Base-by-base conservation (phyloP, 2,329 filamentous ascomycete species). In the Fusarium pseudocircinatum region DNA sequence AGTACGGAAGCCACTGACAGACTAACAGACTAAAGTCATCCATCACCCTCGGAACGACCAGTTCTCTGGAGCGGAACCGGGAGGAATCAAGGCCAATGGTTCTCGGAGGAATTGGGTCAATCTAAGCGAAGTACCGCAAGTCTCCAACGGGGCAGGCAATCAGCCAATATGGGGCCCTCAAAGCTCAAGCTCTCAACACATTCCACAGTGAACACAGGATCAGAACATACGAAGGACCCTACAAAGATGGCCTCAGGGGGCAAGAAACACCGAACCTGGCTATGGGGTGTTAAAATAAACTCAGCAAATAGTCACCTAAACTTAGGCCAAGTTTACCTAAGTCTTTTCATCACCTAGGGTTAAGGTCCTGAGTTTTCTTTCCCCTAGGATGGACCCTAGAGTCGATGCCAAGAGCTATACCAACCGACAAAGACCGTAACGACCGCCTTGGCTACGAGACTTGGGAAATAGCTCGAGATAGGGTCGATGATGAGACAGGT, bases 141-240 rank as follows among this genome's bases (percentile, higher is more conserved):
- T 63, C 30, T n/a, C 50, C 37, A 28, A 69, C 24, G 34, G 64
- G 39, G 24, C 40, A 49, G 42, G 40, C 32, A 42, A 36, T 44
- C 32, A 54, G 54, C 56, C 57, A 63, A 50, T 50, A 53, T 28
- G 54, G 59, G 68, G 40, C 57, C 30, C 24, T 40, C 40, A 47
- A 44, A 30, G 47, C 34, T 44, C 49, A 44, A 39, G 47, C 47
- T 43, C 49, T 46, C 60, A 74, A 66, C 53, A 60, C 71, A 74
- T 74, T 74, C 71, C 71, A 61, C 46, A 64, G 34, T 56, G 56
- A 69, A 52, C 62, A 43, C 42, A 62, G 34, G 32, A 61, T 54
- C 70, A 74, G 47, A 64, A 53, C 37, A 39, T 54, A 28, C 47
- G n/a, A 34, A 26, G 26, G 56, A 37, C 42, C 47, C 57, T 34